These are phyloP conservation scores for Chaetomium cochliodes DNA, from an alignment of 495 filamentous ascomycete species.

Conservation along the genomic window DNA sequence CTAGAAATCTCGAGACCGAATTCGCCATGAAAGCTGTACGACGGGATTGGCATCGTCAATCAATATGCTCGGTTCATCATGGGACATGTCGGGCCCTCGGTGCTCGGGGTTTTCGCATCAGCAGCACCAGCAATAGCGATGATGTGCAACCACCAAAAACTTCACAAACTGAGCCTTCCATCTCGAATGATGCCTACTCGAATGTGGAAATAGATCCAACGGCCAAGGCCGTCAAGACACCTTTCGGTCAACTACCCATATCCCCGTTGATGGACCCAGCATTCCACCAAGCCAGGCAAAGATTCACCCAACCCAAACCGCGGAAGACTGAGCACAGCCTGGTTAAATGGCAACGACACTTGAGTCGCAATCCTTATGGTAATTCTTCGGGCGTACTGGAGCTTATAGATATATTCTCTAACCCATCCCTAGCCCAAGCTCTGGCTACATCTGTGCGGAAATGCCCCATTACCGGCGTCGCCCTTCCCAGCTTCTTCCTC, in stretches of 20 bases:
- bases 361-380: slow-evolving; percentile 62
- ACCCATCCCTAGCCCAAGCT: slow-evolving; percentile 47
- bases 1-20: background rate
- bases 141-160: background rate
- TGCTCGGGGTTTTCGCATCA: background rate
- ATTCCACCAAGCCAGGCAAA: slow-evolving; percentile 39
- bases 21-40: background rate
- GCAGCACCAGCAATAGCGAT: background rate
- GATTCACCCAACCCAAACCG: slow-evolving; percentile 33
- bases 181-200: background rate
- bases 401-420: slow-evolving; percentile 3
- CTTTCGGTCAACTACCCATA: slow-evolving; percentile 43
- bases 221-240: slow-evolving; percentile 41
- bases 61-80: background rate
- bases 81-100: background rate
- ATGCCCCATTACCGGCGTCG: slow-evolving; percentile 56
- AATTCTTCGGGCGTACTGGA: slow-evolving; percentile 18
- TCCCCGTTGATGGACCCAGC: slow-evolving; percentile 55
- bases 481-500: slow-evolving; percentile 64
- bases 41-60: background rate
- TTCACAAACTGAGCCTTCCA: background rate
- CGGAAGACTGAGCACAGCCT: slow-evolving; percentile 22
- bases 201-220: slow-evolving; percentile 31
- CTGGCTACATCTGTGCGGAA: slow-evolving; percentile 64
- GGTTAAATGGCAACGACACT: slow-evolving; percentile 51